Evolutionary conservation across 2,329 filamentous ascomycete species (phyloP), one percentile per base, ranked within the genome.

Genomic region (Knoxdaviesia proteae): DNA sequence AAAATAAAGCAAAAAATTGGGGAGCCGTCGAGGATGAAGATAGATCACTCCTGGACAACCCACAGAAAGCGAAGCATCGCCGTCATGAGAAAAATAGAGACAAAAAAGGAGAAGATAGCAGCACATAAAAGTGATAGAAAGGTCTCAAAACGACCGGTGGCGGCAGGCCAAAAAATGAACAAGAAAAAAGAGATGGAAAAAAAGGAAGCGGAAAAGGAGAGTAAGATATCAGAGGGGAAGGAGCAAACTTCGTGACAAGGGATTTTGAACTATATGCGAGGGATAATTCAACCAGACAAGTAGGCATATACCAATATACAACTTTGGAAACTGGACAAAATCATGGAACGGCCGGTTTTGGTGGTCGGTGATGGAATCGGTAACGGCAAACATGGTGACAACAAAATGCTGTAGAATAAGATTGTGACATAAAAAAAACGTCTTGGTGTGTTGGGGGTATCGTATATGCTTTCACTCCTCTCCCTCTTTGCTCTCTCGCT

Each of bases 11-110:
- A 45, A n/a, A 43, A 47, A 47, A 46, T 43, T 48, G 47, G 42
- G 42, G 20, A 42, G 41, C 48, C 40, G 46, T 43, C 47, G 49
- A 49, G 46, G 46, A 47, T 52, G 45, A 45, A 47, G 47, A 47
- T 51, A 48, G 45, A 49, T 51, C 47, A 49, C 52, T 51, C 50
- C 52, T 43, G 46, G 44, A 45, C 45, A 51, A 50, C 49, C 45
- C 47, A 45, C 45, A 47, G 44, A 48, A 47, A 30, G 41, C 42
- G 45, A 48, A 48, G 45, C 46, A 41, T 40, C 45, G 43, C 42
- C 48, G 49, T 52, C 47, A 50, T 46, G 42, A 48, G 47, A 50
- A 47, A 47, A 48, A 49, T 47, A 47, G 47, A 44, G 39, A 44
- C 41, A 42, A 38, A 49, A 47, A 49, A 46, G 44, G n/a, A 41